These are phyloP conservation scores for Arthroderma sp. DNA, from an alignment of 2,329 filamentous ascomycete species.

Conservation along the genomic window DNA sequence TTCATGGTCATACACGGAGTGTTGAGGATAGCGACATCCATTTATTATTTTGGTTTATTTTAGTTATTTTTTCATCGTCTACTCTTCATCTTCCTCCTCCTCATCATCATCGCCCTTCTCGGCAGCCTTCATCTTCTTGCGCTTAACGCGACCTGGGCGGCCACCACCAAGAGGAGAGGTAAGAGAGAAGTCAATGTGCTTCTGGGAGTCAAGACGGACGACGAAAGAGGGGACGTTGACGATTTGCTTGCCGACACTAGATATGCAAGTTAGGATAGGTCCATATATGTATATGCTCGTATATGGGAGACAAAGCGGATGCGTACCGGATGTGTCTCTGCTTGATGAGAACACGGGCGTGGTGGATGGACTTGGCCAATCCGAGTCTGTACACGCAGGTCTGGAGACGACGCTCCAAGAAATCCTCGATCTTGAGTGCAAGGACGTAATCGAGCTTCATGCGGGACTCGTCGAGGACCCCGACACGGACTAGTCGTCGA, in stretches of 20 bases:
- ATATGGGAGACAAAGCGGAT: neutral
- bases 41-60: slow-evolving; percentile 8
- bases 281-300: neutral
- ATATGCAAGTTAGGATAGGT: slow-evolving; percentile 8
- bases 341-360: slow-evolving; percentile 98
- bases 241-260: slow-evolving; percentile 97
- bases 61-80: neutral
- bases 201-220: slow-evolving; percentile 99
- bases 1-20: slow-evolving; percentile 6
- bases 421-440: slow-evolving; percentile 98
- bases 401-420: slow-evolving; percentile 99
- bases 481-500: slow-evolving; percentile 98
- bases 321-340: slow-evolving; percentile 87
- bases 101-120: slow-evolving; percentile 49
- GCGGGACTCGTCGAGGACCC: slow-evolving; percentile 99
- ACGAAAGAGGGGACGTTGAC: slow-evolving; percentile 99
- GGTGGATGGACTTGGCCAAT: slow-evolving; percentile 99
- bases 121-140: slow-evolving; percentile 98
- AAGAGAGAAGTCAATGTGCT: slow-evolving; percentile 99
- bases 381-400: slow-evolving; percentile 99
- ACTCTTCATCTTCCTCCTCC: slow-evolving; percentile 42
- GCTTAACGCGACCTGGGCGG: slow-evolving; percentile 91
- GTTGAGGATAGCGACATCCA: slow-evolving; percentile 4
- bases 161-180: slow-evolving; percentile 96
- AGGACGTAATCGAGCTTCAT: slow-evolving; percentile 99